A percentile compares a stretch with the other conserved stretches of the same genome.
These are phyloP conservation scores for Xerocomus minutiporus DNA, from an alignment of 1,284 basidiomycete species.

Conservation along the genomic window DNA sequence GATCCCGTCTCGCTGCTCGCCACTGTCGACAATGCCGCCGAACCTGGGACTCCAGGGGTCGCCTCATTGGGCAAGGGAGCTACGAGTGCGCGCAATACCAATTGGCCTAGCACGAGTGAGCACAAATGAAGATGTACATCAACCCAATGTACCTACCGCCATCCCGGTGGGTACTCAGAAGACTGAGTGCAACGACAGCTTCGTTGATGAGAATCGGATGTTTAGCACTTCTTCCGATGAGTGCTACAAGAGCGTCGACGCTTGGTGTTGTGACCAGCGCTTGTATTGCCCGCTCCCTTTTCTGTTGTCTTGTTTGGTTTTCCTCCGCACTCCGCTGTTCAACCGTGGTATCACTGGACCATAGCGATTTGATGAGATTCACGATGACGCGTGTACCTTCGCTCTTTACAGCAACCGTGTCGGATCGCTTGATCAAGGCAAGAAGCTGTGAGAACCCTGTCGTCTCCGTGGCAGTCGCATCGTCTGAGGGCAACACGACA, in stretches of 20 bases:
- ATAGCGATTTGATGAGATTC: conserved; percentile 72
- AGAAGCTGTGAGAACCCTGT: conserved; percentile 68
- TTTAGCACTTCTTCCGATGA: conserved; percentile 73
- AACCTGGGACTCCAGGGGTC: conserved; percentile 29
- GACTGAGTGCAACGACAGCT: conserved; percentile 76
- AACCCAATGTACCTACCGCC: conserved; percentile 50
- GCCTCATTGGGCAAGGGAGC: conserved; percentile 47
- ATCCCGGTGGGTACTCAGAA: conserved; percentile 61
- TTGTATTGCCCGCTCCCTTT: conserved; percentile 52
- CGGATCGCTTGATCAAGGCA: conserved; percentile 71
- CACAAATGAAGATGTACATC: not conserved
- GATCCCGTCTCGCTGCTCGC: conserved; percentile 42
- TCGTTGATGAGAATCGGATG: conserved; percentile 89
- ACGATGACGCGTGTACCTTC: conserved; percentile 88
- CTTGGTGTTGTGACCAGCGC: conserved; percentile 50
- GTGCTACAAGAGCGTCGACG: conserved; percentile 60
- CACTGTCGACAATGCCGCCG: conserved; percentile 41
- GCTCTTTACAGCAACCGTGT: conserved; percentile 79
- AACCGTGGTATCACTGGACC: conserved; percentile 46
- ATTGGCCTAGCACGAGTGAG: conserved; percentile 42
- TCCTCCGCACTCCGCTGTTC: conserved; percentile 27
- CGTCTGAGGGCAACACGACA: conserved; percentile 45
- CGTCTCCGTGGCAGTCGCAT: conserved; percentile 23
- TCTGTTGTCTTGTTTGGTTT: conserved; percentile 39
- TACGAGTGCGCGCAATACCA: conserved; percentile 57